Conservation (phyloP, 371 early-diverging fungal species). For the Mucor circinelloides region DNA sequence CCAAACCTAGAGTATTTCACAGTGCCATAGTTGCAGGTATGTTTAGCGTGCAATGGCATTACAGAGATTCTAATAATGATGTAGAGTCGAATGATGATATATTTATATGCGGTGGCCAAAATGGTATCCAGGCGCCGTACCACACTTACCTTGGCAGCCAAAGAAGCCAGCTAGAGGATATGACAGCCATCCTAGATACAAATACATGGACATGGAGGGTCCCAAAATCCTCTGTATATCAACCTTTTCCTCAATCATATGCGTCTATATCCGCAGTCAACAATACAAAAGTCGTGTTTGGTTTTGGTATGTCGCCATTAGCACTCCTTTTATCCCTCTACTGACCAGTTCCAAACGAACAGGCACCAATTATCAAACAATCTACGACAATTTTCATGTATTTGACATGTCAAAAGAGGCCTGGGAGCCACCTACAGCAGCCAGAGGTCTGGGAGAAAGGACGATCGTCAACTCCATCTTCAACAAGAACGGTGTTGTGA, state of each 20-base stretch:
- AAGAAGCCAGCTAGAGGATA: background rate
- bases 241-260: slow-evolving; percentile 17
- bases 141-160: slow-evolving; percentile 11
- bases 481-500: background rate
- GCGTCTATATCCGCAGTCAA: background rate
- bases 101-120: slow-evolving; percentile 21
- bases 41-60: no score
- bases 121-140: slow-evolving; percentile 1
- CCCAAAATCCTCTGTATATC: background rate
- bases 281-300: slow-evolving; percentile 9
- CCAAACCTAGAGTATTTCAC: slow-evolving; percentile 5
- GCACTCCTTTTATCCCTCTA: no score
- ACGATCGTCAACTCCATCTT: background rate
- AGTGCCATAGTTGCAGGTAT: slow-evolving; percentile 11
- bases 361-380: slow-evolving; percentile 16
- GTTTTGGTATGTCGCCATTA: slow-evolving; percentile 12
- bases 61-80: background rate
- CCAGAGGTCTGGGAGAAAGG: background rate
- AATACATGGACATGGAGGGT: slow-evolving; percentile 13
- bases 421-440: background rate
- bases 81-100: slow-evolving; percentile 2
- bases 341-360: no score
- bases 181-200: slow-evolving; percentile 15
- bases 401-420: slow-evolving; percentile 10
- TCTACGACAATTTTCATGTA: background rate